Evolutionary conservation across 352 stramenopile genomes (phyloP), one percentile per base, ranked within the genome.

Genomic region (Pythium oligandrum): DNA sequence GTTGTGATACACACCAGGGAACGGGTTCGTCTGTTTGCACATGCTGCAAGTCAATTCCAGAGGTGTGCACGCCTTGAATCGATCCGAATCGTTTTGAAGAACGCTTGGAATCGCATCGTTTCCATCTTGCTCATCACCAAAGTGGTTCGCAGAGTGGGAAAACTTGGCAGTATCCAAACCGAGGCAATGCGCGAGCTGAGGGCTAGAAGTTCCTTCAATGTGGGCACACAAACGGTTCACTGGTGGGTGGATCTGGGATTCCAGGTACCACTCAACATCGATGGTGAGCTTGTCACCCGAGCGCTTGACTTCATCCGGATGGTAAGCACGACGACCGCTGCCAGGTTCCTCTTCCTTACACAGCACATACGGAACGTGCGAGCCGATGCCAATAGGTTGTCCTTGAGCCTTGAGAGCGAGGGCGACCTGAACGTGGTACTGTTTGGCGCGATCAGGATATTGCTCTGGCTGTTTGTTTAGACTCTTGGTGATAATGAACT

Each of bases 401-500:
- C 97, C 96, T 43, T 96, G 79, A 37, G 86, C 88, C 51, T 98
- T 73, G 76, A 99, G 93, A 45, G 86, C 90, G 47, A 99, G 82
- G 2, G 98, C 98, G 6, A 99, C 98, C 71, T 98, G 90, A 2
- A 99, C 87, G 70, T 99, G 98, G 55, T 90, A 88, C 64, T 98
- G 91, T 55, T 93, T 95, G 50, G 98, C 98, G 17, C 81, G 86
- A 82, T 99, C 96, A 4, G 96, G 95, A 59, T 98, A 98, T 57
- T 99, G 93, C 64, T 98, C 96, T 4, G 97, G 96, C 55, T 96
- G 88, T 64, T 99, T 99, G 86, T 98, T 99, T 30, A 99, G 77
- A 35, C 95, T 98, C 77, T 99, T 99, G 11, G 97, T 99, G 62
- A 99, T 99, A 26, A 99, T 85, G 69, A 98, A 99, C 73, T 99